Evolutionary conservation across 2,329 filamentous ascomycete genomes (phyloP), one percentile per base, ranked within the genome.

Genomic region (Neofusicoccum parvum): DNA sequence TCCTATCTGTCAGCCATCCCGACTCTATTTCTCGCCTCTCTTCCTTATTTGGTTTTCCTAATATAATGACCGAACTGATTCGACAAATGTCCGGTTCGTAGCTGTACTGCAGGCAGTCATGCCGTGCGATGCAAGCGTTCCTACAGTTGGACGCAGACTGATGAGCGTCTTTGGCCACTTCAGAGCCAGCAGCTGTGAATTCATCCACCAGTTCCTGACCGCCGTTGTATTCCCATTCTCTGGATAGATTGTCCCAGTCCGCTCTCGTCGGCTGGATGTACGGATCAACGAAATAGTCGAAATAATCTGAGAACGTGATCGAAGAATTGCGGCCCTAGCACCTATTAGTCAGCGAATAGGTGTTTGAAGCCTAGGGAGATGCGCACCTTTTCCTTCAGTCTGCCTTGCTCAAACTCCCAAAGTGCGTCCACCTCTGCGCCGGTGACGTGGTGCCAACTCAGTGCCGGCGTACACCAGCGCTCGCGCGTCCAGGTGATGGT

Each of bases 401-500:
- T 80, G 1, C 71, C 71, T 50, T 70, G 69, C 48, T 79, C 73
- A 11, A 70, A 64, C 4, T 72, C 66, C 76, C 76, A 78, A 34
- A 76, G 68, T 56, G 56, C 65, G 10, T 71, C 70, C 14, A 76
- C 69, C 6, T 73, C 69, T 1, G 68, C 68, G 2, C 65, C 43
- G 2, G 66, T 65, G 64, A 77, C 69, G 32, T 74, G 70, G 45
- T 79, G 73, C 77, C 76, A 79, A 3, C 75, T 77, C 3, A 82
- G 69, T 11, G 76, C 76, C 5, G 80, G 79, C 0, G 69, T 67
- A 66, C 81, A 83, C 80, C 80, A 83, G 17, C 80, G 72, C 41
- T 70, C 72, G 11, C 72, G 58, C 1, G 72, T 74, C 72, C 75
- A 82, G 45, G 79, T 75, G 34, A 82, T 71, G 0, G 75, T 77